Evolutionary conservation across 306 rosid species (phyloP), one percentile per base, ranked within the genome.

Genomic region (Prinsepia uniflora): DNA sequence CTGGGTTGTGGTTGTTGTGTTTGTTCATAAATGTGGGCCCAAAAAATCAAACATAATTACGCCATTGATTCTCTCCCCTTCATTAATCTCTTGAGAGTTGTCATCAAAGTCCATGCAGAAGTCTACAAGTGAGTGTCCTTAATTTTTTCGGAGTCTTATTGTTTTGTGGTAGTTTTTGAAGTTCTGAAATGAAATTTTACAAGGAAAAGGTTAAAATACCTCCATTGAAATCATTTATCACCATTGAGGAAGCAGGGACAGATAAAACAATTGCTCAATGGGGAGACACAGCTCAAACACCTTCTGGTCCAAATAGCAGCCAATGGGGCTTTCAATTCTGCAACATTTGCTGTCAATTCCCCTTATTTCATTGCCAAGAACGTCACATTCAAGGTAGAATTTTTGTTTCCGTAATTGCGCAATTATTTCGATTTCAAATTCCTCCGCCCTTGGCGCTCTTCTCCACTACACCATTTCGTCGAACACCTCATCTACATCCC

Each of bases 231-330:
- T 91, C 96, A 6, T 95, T 74, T 86, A 83, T 95, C 85, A 89
- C 90, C 61, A 85, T 95, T 72, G 78, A 95, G 84, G 99, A 97
- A 81, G 97, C 81, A 40, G 99, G 96, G 17, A 89, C 97, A 39
- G 97, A 87, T 34, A 79, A 85, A 67, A 95, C 99, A 64, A 89
- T 89, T 8, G 90, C 91, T 81, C 94, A 95, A 80, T 95, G 96
- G 96, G 97, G 97, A 71, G 99, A 95, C 96, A 95, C 92, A 15
- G 99, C 99, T 67, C 81, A 87, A 82, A 89, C 96, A 71, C 88
- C 68, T 8, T 55, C 64, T 8, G 97, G 90, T 5, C 81, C 91
- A 81, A 58, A 62, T 93, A 96, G 24, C 82, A 34, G 69, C 92
- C 92, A 17, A 30, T 95, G 78, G 99, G 99, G 61, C 99, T 24